Evolutionary conservation across 331 rosid genomes (phyloP), one percentile per base, ranked within the genome.

Genomic region (Acacia concinna): DNA sequence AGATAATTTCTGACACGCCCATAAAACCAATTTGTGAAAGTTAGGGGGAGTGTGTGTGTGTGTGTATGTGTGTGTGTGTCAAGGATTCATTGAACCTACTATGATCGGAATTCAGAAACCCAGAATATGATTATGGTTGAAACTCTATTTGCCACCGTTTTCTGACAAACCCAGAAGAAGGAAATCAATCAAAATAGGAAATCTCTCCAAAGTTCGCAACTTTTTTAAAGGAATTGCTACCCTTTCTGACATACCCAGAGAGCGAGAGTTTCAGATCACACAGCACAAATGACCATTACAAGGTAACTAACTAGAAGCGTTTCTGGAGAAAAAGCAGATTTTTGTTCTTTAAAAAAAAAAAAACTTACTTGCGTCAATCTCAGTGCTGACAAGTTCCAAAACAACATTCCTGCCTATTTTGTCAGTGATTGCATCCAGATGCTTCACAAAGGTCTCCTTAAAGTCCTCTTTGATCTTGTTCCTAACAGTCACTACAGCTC

Each of bases 401-500:
- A 82, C 92, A 77, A 93, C 88, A 73, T 90, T 91, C 65, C 87
- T 79, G 8, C 97, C 98, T 17, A 93, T 90, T 49, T 76, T 85
- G 38, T 93, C 98, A 21, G 87, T 78, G 54, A 93, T 38, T 68
- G 89, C 87, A 80, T 93, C 98, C 23, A 90, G 69, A 65, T 91
- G 90, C 83, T 89, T 93, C 23, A 85, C 81, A 46, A 93, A 1
- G n/a, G 90, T 78, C 51, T 91, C 97, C 68, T 85, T 87, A 14
- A 93, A 66, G 44, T 87, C 90, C 76, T 91, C 92, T 68, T 88
- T 93, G 89, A 68, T 93, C 84, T 88, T 93, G 84, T 93, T 93
- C 75, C 92, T 91, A 69, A 93, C 90, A 5, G 98, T 93, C 15
- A 90, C 85, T 28, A 93, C 95, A 44, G 97, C 98, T 81, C 97